Conservation (phyloP, 2,329 filamentous ascomycete genomes). For the Colletotrichum zoysiae region DNA sequence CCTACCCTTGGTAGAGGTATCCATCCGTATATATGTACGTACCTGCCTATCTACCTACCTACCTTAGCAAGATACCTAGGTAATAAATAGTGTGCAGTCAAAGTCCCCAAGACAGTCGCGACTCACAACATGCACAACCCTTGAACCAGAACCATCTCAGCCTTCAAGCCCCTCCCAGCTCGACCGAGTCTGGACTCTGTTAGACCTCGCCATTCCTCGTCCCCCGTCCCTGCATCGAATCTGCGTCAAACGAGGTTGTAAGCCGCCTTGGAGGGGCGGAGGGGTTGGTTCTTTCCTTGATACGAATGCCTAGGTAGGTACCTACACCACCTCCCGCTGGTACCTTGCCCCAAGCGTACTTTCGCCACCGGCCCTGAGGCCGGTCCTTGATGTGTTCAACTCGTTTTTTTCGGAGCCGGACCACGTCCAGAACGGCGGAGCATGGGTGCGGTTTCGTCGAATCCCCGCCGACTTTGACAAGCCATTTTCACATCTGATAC, state of each 20-base stretch:
- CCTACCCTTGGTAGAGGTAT: too few species aligned
- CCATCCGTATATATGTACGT: too few species aligned
- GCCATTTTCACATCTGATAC: not conserved
- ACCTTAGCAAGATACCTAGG: not conserved
- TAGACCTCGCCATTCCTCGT: slow-evolving; percentile 14
- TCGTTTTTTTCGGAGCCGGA: slow-evolving; percentile 26
- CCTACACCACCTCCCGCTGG: not conserved
- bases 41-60: too few species aligned
- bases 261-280: not conserved
- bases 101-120: slow-evolving; percentile 16
- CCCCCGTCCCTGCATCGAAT: slow-evolving; percentile 29
- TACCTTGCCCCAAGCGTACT: slow-evolving; percentile 8
- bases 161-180: not conserved
- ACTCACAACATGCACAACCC: slow-evolving; percentile 17
- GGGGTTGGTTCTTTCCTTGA: not conserved
- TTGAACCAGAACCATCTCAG: slow-evolving; percentile 8
- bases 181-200: slow-evolving; percentile 3
- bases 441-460: not conserved
- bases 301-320: too few species aligned
- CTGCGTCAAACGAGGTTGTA: slow-evolving; percentile 28
- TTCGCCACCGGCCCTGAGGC: slow-evolving; percentile 12
- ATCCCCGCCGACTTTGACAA: not conserved
- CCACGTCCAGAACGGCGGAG: not conserved
- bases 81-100: not conserved
- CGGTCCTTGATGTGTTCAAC: slow-evolving; percentile 1